A percentile compares a stretch with the other conserved stretches of the same genome.
Conservation (phyloP, 139 green algal species). For the Astrephomene gubernaculifera region DNA sequence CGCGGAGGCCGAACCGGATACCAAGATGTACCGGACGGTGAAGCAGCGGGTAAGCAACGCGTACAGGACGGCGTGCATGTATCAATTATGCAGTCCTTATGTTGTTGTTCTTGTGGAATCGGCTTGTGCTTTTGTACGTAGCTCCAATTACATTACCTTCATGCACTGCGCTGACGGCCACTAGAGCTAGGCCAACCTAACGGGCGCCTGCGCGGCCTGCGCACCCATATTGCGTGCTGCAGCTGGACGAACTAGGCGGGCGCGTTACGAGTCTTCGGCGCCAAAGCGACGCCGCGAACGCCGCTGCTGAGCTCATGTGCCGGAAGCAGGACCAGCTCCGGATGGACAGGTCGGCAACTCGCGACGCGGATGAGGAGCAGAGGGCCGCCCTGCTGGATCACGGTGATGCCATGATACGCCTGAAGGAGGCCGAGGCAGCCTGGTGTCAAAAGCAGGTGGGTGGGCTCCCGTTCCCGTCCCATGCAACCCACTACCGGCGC, state of each 20-base stretch:
- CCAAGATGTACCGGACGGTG: slow-evolving; percentile 37
- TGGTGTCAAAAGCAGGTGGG: slow-evolving; percentile 15
- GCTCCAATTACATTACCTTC: no score
- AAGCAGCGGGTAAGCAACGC: slow-evolving; percentile 18
- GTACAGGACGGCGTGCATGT: no score
- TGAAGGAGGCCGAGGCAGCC: slow-evolving; percentile 21
- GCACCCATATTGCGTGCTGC: no score
- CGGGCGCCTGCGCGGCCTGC: no score
- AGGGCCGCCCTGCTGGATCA: not conserved
- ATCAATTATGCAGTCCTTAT: no score
- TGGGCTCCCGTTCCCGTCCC: no score
- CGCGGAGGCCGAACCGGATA: not conserved
- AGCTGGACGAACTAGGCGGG: not conserved
- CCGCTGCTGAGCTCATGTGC: not conserved
- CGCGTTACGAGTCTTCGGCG: slow-evolving; percentile 4
- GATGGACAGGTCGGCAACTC: not conserved
- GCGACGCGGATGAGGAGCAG: not conserved
- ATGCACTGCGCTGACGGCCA: no score
- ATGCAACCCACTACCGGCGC: no score
- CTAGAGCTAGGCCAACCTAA: no score
- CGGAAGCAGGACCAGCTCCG: slow-evolving; percentile 33
- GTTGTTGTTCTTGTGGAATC: no score
- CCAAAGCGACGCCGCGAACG: slow-evolving; percentile 21
- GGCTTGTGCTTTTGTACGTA: no score
- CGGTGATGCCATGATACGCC: slow-evolving; percentile 19